Evolutionary conservation across 1,139 yeast species (phyloP), one percentile per base, ranked within the genome.

Genomic region (Suhomyces choctaworum): DNA sequence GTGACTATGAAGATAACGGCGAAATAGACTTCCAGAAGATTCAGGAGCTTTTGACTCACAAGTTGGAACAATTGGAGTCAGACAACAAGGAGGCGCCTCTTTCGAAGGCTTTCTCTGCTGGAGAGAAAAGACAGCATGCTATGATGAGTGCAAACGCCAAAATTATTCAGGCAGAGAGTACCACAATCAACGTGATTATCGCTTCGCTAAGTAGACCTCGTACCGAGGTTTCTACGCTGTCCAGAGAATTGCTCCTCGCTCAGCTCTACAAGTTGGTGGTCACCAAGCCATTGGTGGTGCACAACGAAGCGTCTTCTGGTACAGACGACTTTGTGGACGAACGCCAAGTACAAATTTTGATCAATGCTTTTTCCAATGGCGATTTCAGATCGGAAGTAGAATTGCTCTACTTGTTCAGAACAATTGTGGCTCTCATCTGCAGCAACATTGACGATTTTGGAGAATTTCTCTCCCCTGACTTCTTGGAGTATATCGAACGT

Each of bases 401-500:
- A 47, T 70, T 70, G 44, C 54, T 68, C 33, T 58, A 70, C 31
- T 56, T 73, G 22, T 62, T 56, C 47, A 59, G 78, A 42, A 61
- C 74, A n/a, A 42, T 66, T 12, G 58, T 69, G 27, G 70, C 75
- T 1, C 60, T 76, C 32, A 55, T 70, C 16, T 63, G 63, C 15
- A 67, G 77, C 39, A 76, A 76, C 46, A 62, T 73, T 16, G 80
- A 76, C 39, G 80, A 76, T 37, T 73, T 73, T 45, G 73, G 78
- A 11, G 62, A 60, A n/a, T 58, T 70, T 37, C 67, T 67, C 4
- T 58, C 72, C 25, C 59, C 64, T 4, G 73, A 63, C 16, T 58
- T 76, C 31, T 51, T 73, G 31, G 62, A 57, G 4, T 43, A 54
- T 17, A 51, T 76, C 21, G 52, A 62, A 37, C 45, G 45, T 13